These are phyloP conservation scores for Oidiodendron maius DNA, from an alignment of 495 filamentous ascomycete genomes.

Conservation along the genomic window DNA sequence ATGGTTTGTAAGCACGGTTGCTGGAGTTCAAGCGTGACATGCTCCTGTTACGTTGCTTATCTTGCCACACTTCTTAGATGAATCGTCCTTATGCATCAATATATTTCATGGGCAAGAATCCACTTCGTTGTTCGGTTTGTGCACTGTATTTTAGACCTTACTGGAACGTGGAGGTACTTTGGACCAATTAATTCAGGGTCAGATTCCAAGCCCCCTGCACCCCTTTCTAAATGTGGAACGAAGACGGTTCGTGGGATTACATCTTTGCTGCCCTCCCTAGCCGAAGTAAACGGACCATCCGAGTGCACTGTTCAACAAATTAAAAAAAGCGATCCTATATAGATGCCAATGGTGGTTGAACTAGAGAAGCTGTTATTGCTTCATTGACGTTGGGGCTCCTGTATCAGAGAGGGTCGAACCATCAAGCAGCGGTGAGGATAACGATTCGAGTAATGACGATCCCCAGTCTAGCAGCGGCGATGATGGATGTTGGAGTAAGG, in stretches of 20 bases:
- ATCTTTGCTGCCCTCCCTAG: slow-evolving; percentile 13
- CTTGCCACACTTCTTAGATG: too few species aligned
- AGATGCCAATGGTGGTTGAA: slow-evolving; percentile 8
- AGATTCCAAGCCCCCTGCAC: too few species aligned
- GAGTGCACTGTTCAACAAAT: slow-evolving; percentile 10
- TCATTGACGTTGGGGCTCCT: slow-evolving; percentile 16
- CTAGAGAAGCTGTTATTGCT: slow-evolving; percentile 12
- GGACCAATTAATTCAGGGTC: too few species aligned
- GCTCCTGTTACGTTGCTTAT: too few species aligned
- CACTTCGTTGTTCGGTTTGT: too few species aligned
- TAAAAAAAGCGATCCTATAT: slow-evolving; percentile 5
- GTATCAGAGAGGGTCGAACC: slow-evolving; percentile 16
- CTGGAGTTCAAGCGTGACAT: too few species aligned
- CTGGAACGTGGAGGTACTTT: too few species aligned
- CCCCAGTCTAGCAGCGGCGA: slow-evolving; percentile 2
- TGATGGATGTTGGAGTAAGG: slow-evolving; percentile 4
- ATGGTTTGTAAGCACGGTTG: too few species aligned
- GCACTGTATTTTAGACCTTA: too few species aligned
- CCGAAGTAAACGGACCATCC: slow-evolving; percentile 17
- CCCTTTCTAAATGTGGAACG: slow-evolving; percentile 11
- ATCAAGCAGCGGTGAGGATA: slow-evolving; percentile 15
- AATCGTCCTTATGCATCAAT: too few species aligned
- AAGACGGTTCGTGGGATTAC: slow-evolving; percentile 11
- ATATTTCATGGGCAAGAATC: too few species aligned
- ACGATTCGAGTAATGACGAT: slow-evolving; percentile 5